Evolutionary conservation across 148 eudicot species (phyloP).

Genomic region (Spergularia bocconei): DNA sequence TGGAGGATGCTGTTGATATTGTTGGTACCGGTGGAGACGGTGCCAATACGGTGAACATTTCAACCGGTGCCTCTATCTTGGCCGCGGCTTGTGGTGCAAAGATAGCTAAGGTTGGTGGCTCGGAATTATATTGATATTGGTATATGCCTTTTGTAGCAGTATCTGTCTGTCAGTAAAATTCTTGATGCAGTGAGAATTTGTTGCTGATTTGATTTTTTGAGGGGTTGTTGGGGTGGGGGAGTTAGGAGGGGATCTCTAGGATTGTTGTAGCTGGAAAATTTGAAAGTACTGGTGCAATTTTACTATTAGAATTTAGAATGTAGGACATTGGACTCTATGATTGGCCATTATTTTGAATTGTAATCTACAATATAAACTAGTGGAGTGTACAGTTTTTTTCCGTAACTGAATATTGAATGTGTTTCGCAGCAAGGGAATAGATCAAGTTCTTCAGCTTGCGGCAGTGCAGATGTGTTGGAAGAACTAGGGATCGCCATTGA

Average conservation of each 20-base stretch:
- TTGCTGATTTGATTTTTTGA: neutral
- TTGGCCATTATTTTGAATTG: neutral
- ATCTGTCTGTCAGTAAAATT: too few species aligned
- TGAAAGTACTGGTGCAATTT: neutral
- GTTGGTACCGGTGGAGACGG: slow-evolving; percentile 99
- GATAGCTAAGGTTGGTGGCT: slow-evolving; percentile 78
- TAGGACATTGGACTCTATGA: neutral
- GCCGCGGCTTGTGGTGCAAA: slow-evolving; percentile 97
- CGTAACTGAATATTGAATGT: neutral
- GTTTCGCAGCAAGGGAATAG: slow-evolving; percentile 87
- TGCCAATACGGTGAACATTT: slow-evolving; percentile 93
- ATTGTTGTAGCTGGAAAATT: neutral
- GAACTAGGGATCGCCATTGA: slow-evolving; percentile 80
- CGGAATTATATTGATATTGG: neutral
- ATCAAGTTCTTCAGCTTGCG: slow-evolving; percentile 98
- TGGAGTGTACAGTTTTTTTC: neutral
- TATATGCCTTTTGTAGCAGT: too few species aligned
- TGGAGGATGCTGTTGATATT: slow-evolving; percentile 77
- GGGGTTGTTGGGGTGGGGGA: neutral
- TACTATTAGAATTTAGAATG: neutral
- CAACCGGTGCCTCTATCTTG: slow-evolving; percentile 90
- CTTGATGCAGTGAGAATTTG: too few species aligned
- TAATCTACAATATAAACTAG: neutral
- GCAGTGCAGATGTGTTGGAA: slow-evolving; percentile 97
- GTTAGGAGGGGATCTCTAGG: neutral